These are phyloP conservation scores for Oemleria cerasiformis DNA, from an alignment of 306 rosid genomes.

Conservation along the genomic window DNA sequence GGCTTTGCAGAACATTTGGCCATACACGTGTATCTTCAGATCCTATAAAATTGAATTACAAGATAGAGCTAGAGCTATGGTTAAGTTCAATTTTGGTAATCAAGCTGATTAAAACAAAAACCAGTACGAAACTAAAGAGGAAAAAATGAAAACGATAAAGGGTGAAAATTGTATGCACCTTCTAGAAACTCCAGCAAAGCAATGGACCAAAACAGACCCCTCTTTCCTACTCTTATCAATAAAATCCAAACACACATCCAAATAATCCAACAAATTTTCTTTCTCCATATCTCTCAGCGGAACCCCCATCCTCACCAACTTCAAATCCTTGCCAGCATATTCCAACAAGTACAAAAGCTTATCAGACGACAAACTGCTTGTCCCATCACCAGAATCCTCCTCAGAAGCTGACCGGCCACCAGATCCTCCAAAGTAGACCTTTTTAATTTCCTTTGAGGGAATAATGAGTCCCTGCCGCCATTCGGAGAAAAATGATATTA, in stretches of 20 bases:
- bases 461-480: slow-evolving; percentile 55
- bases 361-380: slow-evolving; percentile 48
- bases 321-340: slow-evolving; percentile 74
- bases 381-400: slow-evolving; percentile 31
- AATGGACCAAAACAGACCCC: slow-evolving; percentile 87
- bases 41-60: background rate
- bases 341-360: slow-evolving; percentile 70
- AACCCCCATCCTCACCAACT: slow-evolving; percentile 82
- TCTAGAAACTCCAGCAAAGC: slow-evolving; percentile 99
- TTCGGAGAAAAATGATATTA: slow-evolving; percentile 75
- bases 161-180: slow-evolving; percentile 41
- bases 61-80: background rate
- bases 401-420: slow-evolving; percentile 29
- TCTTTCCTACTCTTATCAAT: slow-evolving; percentile 69
- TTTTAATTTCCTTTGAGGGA: slow-evolving; percentile 59
- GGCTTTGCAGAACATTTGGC: background rate
- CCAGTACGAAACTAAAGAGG: background rate
- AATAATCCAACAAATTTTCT: slow-evolving; percentile 72
- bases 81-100: background rate
- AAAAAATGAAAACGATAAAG: background rate
- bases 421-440: slow-evolving; percentile 45
- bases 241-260: slow-evolving; percentile 83
- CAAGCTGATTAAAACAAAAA: background rate
- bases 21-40: background rate
- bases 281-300: slow-evolving; percentile 80